These are phyloP conservation scores for Candida sp. DNA, from an alignment of 1,139 yeast genomes.

Conservation along the genomic window DNA sequence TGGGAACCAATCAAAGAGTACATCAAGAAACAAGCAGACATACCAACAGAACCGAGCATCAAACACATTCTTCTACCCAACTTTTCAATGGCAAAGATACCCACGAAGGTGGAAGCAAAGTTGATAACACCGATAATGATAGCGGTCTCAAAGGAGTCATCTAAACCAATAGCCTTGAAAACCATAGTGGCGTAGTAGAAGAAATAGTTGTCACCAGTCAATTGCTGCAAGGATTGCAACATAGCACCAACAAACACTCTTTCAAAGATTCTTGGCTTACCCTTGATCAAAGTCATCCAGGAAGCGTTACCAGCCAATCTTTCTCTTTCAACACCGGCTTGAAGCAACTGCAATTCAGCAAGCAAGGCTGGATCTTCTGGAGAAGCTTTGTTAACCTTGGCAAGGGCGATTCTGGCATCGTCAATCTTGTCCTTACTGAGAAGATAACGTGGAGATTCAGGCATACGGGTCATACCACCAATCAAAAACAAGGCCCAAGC, in stretches of 20 bases:
- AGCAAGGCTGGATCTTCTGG: conserved; percentile 61
- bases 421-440: conserved; percentile 41
- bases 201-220: conserved; percentile 82
- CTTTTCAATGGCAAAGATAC: conserved; percentile 68
- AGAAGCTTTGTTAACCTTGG: conserved; percentile 66
- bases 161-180: conserved; percentile 79
- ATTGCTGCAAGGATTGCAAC: conserved; percentile 74
- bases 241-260: conserved; percentile 69
- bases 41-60: conserved; percentile 48
- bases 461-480: conserved; percentile 59
- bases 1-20: conserved; percentile 66
- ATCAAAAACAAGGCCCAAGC: conserved; percentile 59
- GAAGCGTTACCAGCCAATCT: conserved; percentile 66
- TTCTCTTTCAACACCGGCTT: conserved; percentile 68
- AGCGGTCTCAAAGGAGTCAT: conserved; percentile 79
- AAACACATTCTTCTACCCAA: conserved; percentile 75
- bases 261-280: conserved; percentile 68
- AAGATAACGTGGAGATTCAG: conserved; percentile 66
- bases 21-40: conserved; percentile 63
- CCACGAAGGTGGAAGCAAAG: conserved; percentile 73
- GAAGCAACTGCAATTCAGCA: conserved; percentile 62
- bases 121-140: conserved; percentile 81
- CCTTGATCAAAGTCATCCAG: conserved; percentile 68
- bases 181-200: conserved; percentile 83
- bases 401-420: conserved; percentile 55